Percentiles rank a stretch among this genome's conserved stretches.
Evolutionary conservation across 345 rosid species (phyloP).

Genomic region (Brassica incana): DNA sequence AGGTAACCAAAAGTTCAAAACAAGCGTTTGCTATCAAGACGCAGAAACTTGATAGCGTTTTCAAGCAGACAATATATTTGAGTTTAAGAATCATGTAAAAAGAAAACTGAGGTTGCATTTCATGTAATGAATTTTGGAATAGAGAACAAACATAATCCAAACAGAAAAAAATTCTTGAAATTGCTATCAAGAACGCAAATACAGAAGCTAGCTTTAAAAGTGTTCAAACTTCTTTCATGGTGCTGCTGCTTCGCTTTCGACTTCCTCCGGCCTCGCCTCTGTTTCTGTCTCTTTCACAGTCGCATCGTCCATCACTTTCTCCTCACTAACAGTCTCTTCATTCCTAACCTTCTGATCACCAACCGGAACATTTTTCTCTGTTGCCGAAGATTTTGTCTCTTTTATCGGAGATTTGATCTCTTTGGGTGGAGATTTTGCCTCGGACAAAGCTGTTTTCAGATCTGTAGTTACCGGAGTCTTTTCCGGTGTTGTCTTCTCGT

Average conservation of each 20-base stretch:
- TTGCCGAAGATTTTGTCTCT: background rate
- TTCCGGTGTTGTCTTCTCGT: conserved; percentile 14
- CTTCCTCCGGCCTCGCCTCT: conserved; percentile 19
- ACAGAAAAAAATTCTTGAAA: background rate
- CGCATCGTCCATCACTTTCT: conserved; percentile 5
- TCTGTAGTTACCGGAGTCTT: background rate
- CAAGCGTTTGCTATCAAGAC: background rate
- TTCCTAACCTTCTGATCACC: conserved; percentile 11
- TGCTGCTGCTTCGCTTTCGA: background rate
- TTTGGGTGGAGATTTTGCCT: background rate
- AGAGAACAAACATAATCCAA: background rate
- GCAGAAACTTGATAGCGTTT: background rate
- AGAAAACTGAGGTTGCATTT: background rate
- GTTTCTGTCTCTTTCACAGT: conserved; percentile 13
- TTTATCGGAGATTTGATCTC: background rate
- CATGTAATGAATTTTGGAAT: background rate
- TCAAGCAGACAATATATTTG: background rate
- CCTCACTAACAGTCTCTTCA: background rate
- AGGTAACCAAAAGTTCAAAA: background rate
- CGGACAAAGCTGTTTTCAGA: conserved; percentile 14
- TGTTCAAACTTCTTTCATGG: background rate
- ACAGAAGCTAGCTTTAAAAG: background rate
- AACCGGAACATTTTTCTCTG: background rate
- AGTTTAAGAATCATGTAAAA: too few relatives aligned
- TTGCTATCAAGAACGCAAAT: background rate